Evolutionary conservation across 1,284 basidiomycete species (phyloP), one percentile per base, ranked within the genome.

Genomic region (Flammula alnicola): DNA sequence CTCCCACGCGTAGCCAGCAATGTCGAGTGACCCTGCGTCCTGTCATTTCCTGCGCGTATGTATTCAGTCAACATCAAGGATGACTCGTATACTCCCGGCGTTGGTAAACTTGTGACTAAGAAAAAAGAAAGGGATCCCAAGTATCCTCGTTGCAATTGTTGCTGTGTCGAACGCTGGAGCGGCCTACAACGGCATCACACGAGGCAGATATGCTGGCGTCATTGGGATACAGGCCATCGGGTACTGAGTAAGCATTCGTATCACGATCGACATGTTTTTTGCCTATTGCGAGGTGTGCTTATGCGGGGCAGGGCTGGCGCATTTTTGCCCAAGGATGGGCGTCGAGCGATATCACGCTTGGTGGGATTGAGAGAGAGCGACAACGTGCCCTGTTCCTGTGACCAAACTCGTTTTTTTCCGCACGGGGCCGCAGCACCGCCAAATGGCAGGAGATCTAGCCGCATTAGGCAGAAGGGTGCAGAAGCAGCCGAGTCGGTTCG

Each of bases 331-430:
- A n/a, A n/a, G n/a, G n/a, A n/a, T n/a, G n/a, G n/a, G 39, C 25
- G 6, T n/a, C 14, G 27, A 31, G 46, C 27, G 46, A 36, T 25
- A 39, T 30, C 39, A 41, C 35, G 47, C 32, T 23, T 37, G 40
- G 32, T 32, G 29, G n/a, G n/a, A 38, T 25, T 17, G 31, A 10
- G 19, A 14, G 14, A 39, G 41, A 44, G 5, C 16, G 51, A 55
- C 51, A 61, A 60, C 63, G 59, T 63, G 61, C 60, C 41, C 16
- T 58, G 60, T 61, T 60, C 62, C 58, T 65, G 52, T 65, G 62
- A 63, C 59, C 54, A 44, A 45, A 49, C 22, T 23, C 19, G 36
- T 37, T 49, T 50, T 51, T 48, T 46, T 47, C 39, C 14, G 51
- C 30, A 56, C 56, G 59, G 60, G 53, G 22, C 58, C 56, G 58